Evolutionary conservation across 768 basidiomycete species (phyloP), one percentile per base, ranked within the genome.

Genomic region (Coprinellus micaceus): DNA sequence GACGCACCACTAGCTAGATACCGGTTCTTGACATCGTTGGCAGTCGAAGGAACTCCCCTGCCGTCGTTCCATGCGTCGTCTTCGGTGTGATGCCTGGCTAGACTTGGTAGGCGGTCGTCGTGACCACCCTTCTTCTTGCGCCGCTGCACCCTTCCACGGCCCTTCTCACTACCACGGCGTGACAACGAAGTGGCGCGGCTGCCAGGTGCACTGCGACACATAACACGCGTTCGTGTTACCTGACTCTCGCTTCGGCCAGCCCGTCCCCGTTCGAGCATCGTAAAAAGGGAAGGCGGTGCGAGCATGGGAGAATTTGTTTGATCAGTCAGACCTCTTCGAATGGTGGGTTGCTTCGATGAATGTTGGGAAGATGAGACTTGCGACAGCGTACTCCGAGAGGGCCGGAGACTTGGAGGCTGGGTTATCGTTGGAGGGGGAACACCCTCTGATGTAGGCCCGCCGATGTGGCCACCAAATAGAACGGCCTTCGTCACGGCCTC

Each of bases 151-250:
- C 64, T 65, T 65, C 64, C 52, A 57, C 61, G 52, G 50, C 60
- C 47, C 53, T 54, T 62, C 36, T 59, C 63, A 45, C 43, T 61
- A 41, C 40, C 61, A 62, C 70, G 56, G 21, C 73, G 66, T 41
- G 69, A 68, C 26, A 62, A 70, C 6, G 86, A 89, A 10, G 75
- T 73, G 0, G 82, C 73, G 2, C 88, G 77, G 45, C 86, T 88
- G 4, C 77, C 78, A 3, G 89, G 88, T 4, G 88, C 85, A 62
- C 87, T 88, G 51, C 82, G 74, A 65, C 89, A 90, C 44, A 84
- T 72, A 26, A 89, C 88, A 28, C 75, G 74, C 30, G 82, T 81
- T 26, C 73, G 74, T 17, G 75, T 77, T 4, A 90, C 75, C 54
- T 74, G 69, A 13, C 73, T 68, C 36, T 70, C 68, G 45, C 74